A percentile compares a stretch with the other conserved stretches of the same genome.
phyloP scores from a whole-genome alignment of 495 filamentous ascomycete genomes.

The Cetradonia linearis region DNA sequence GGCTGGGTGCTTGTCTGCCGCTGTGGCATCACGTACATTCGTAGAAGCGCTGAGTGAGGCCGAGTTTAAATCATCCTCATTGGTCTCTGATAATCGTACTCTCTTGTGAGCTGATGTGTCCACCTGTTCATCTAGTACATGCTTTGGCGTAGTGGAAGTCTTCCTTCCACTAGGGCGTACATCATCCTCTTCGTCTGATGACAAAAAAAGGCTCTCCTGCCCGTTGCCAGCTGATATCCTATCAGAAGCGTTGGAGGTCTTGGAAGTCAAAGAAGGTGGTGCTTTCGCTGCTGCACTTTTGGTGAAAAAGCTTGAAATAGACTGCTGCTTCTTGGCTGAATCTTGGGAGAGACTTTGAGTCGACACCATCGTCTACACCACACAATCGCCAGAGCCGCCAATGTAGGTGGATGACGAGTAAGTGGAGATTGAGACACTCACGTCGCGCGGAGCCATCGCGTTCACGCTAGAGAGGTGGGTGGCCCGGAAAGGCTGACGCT shows the following conservation, averaged over 20 bases:
- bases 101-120: constrained; percentile 11
- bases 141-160: constrained; percentile 17
- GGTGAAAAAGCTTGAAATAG: constrained; percentile 80
- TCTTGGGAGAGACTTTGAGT: constrained; percentile 28
- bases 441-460: not conserved
- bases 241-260: not conserved
- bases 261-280: constrained; percentile 11
- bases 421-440: not conserved
- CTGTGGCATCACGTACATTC: not conserved
- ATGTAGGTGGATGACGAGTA: not conserved
- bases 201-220: constrained; percentile 18
- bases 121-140: constrained; percentile 3
- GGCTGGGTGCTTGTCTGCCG: constrained; percentile 7
- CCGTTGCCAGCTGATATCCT: not conserved
- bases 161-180: not conserved
- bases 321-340: constrained; percentile 60
- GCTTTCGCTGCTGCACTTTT: constrained; percentile 41
- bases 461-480: not conserved
- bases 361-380: constrained; percentile 16
- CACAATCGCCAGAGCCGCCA: not conserved
- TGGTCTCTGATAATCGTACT: constrained; percentile 11
- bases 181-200: constrained; percentile 13
- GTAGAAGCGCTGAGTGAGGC: not conserved
- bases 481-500: not conserved
- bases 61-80: not conserved